Conservation (phyloP, 768 basidiomycete genomes). For the Calocera viscosa region DNA sequence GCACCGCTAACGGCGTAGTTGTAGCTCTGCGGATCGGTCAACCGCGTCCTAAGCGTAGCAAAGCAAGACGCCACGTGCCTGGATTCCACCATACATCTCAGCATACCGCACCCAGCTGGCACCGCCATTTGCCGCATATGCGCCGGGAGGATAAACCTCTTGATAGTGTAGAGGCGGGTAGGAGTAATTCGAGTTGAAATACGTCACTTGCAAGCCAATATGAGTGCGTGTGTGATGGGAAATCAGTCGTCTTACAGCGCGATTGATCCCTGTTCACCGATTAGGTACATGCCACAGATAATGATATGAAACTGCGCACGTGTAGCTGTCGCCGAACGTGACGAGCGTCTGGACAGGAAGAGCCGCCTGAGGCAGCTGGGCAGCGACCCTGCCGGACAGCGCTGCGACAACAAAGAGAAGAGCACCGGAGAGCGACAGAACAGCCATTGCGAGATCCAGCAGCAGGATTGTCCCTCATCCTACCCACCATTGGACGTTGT, state of each 20-base stretch:
- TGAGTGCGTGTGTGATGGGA: not conserved
- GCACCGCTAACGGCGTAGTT: slow-evolving; percentile 10
- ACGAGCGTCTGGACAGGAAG: slow-evolving; percentile 7
- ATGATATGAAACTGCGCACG: not conserved
- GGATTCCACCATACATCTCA: not conserved
- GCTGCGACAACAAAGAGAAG: not conserved
- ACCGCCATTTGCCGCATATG: not conserved
- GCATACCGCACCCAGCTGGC: slow-evolving; percentile 7
- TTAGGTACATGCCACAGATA: not conserved
- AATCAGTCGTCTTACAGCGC: not conserved
- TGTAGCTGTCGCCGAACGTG: slow-evolving; percentile 3
- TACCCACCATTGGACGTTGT: not conserved
- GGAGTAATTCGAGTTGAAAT: not conserved
- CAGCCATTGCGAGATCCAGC: not conserved
- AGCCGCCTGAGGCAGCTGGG: not conserved
- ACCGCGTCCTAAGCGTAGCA: not conserved
- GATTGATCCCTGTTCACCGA: not conserved
- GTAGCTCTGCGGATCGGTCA: not conserved
- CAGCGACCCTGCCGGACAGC: not conserved
- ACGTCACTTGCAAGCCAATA: not conserved
- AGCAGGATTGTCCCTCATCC: not conserved
- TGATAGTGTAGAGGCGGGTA: slow-evolving; percentile 5
- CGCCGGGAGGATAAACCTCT: slow-evolving; percentile 2
- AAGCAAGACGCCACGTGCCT: not conserved
- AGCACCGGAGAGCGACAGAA: not conserved